Evolutionary conservation across 1,139 yeast species (phyloP), one percentile per base, ranked within the genome.

Genomic region (Kazachstania sp.): DNA sequence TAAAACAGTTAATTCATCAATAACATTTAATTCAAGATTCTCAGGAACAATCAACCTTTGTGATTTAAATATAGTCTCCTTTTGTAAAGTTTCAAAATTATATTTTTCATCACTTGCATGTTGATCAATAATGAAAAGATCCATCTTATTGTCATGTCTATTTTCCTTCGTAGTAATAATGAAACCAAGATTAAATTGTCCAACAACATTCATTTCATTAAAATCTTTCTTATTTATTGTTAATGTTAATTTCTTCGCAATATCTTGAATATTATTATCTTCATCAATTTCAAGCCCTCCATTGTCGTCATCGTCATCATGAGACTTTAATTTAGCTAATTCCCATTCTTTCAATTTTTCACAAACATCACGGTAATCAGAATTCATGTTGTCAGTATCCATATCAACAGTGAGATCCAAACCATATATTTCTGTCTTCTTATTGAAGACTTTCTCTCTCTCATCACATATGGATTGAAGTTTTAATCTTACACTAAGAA

Each of bases 21-120:
- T 75, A 0, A 87, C 77, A 49, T 81, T 85, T 43, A 92, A 66
- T 44, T 85, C 84, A 8, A 92, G 63, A 2, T 59, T 58, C 34
- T 77, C 72, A 0, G 96, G 95, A 0, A 70, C 67, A 8, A 92
- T 86, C 45, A 92, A 69, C 1, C 80, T 79, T 64, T 92, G 98
- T 39, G 75, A 72, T 44, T 78, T 74, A 54, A 86, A 78, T 0
- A 69, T 65, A 0, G 85, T 79, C 0, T 68, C 66, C 28, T 66
- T 61, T 51, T 77, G 79, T 18, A 87, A 68, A 45, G 71, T 71
- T 63, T 94, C 98, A 69, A 86, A 92, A 64, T 92, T 92, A 67
- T 60, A 86, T 59, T 88, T 92, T 61, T 92, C 99, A 66, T 92
- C 98, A 53, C 95, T 86, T 0, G 98, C 98, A 68, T 92, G 99